Evolutionary conservation across 441 rosid genomes (phyloP).

Genomic region (Adansonia rubrostipa): DNA sequence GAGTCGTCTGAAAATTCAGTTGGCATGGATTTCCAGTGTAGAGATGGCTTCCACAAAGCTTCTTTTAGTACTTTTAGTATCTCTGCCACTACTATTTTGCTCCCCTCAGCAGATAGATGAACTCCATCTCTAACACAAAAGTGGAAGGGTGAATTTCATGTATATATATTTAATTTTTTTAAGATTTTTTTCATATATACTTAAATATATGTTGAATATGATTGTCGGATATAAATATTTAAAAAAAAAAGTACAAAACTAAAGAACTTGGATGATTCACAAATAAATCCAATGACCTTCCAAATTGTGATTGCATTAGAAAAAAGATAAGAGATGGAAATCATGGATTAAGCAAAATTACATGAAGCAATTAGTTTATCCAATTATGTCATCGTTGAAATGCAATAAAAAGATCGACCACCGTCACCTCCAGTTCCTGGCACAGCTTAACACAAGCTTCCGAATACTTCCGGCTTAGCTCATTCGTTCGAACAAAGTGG

Average conservation of each 20-base stretch:
- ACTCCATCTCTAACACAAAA: conserved; percentile 67
- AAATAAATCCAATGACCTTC: neutral
- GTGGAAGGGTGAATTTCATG: no score
- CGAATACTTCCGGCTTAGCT: conserved; percentile 69
- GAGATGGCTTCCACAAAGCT: conserved; percentile 85
- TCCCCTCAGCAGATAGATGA: conserved; percentile 87
- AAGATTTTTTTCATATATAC: no score
- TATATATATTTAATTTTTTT: no score
- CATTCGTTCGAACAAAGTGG: conserved; percentile 78
- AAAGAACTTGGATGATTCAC: conserved; percentile 17
- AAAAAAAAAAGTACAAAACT: neutral
- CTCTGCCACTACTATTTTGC: conserved; percentile 82
- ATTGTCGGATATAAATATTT: no score
- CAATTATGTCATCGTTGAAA: conserved; percentile 69
- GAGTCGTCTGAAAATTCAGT: conserved; percentile 83
- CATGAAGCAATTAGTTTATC: conserved; percentile 69
- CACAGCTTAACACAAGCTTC: conserved; percentile 82
- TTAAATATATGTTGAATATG: no score
- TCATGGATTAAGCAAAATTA: conserved; percentile 37
- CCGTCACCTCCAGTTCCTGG: conserved; percentile 70
- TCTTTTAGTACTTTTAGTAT: conserved; percentile 72
- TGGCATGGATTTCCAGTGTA: conserved; percentile 88
- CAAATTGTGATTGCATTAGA: neutral
- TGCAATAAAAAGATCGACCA: conserved; percentile 73
- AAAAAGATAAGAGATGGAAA: conserved; percentile 15